Conservation (phyloP, 371 early-diverging fungal species). For the Mortierella polycephala region DNA sequence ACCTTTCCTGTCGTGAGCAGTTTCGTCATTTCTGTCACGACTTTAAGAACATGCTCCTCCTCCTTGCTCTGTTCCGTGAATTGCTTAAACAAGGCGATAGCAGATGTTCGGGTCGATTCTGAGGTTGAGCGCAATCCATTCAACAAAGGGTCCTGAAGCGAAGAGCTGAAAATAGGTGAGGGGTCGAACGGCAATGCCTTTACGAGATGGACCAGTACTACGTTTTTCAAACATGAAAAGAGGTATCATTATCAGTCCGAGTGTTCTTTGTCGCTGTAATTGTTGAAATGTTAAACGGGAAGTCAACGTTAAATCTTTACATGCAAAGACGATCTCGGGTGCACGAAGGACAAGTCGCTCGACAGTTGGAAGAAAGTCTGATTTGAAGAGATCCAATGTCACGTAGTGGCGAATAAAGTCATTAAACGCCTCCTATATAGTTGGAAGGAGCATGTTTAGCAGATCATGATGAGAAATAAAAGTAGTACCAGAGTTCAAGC, state of each 20-base stretch:
- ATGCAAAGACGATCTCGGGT: conserved; percentile 83
- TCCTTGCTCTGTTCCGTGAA: conserved; percentile 63
- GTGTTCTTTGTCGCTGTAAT: neutral
- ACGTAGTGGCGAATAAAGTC: conserved; percentile 68
- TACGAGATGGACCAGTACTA: conserved; percentile 63
- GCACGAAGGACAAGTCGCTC: conserved; percentile 88
- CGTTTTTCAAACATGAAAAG: conserved; percentile 10
- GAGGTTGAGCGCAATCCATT: conserved; percentile 78
- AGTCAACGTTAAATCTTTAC: conserved; percentile 45
- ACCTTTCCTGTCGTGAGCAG: conserved; percentile 67
- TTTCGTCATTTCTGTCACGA: conserved; percentile 71
- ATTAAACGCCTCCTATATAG: conserved; percentile 60
- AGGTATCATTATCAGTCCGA: neutral
- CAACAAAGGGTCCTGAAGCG: conserved; percentile 73
- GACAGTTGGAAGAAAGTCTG: conserved; percentile 63
- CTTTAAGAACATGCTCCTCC: conserved; percentile 60
- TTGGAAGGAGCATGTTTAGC: too few species aligned
- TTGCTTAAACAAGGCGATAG: conserved; percentile 66
- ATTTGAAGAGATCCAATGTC: conserved; percentile 62
- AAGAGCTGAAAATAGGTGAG: conserved; percentile 67
- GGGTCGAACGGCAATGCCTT: conserved; percentile 71
- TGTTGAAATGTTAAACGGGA: neutral
- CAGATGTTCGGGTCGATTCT: conserved; percentile 66
- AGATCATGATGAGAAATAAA: neutral
- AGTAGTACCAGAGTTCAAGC: neutral